A percentile compares a stretch with the other conserved stretches of the same genome.
phyloP scores from a whole-genome alignment of 1,284 basidiomycete species.

The Flammula alnicola region DNA sequence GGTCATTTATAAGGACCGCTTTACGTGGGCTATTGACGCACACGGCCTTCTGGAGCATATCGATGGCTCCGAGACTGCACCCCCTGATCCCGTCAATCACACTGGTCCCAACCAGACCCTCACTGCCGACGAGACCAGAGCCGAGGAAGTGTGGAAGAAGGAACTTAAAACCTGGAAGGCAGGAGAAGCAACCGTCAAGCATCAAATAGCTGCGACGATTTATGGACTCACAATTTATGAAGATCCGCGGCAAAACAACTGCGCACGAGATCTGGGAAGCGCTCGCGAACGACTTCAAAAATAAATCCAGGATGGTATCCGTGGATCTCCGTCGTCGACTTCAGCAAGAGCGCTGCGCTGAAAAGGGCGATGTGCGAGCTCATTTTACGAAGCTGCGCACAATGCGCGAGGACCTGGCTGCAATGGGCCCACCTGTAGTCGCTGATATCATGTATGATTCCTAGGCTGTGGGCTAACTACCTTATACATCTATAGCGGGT shows the following conservation, averaged over 20 bases:
- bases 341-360: conserved; percentile 25
- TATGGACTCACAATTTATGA: conserved; percentile 33
- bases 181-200: conserved; percentile 33
- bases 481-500: no score
- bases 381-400: conserved; percentile 30
- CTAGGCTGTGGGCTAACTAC: no score
- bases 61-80: no score
- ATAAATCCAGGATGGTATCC: conserved; percentile 26
- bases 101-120: no score
- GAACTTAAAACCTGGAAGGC: no score
- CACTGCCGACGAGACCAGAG: no score
- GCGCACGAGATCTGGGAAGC: conserved; percentile 27
- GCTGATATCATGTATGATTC: no score
- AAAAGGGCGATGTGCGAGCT: conserved; percentile 26
- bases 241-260: conserved; percentile 22
- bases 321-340: conserved; percentile 28
- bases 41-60: no score
- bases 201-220: conserved; percentile 30
- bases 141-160: no score
- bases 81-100: no score
- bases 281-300: conserved; percentile 20
- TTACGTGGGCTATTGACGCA: no score
- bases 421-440: conserved; percentile 22
- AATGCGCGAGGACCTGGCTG: conserved; percentile 29
- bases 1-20: no score